Evolutionary conservation across 2,329 filamentous ascomycete genomes (phyloP).

Genomic region (Fusarium beomiforme): DNA sequence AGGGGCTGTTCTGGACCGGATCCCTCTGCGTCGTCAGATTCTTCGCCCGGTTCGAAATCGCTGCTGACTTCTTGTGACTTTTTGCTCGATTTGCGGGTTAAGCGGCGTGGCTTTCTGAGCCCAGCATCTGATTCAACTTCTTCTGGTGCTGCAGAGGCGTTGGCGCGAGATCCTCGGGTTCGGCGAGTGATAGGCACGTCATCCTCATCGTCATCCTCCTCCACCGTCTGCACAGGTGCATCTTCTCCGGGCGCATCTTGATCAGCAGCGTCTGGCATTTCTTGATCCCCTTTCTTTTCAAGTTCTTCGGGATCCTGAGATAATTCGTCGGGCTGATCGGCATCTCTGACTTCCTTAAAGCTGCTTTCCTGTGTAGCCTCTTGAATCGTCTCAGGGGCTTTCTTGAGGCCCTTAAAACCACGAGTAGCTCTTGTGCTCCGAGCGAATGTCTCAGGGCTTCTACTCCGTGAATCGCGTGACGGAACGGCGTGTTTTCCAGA

Average conservation of each 20-base stretch:
- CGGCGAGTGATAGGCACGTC: slow-evolving; percentile 60
- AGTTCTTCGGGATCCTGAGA: slow-evolving; percentile 46
- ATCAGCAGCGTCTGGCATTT: slow-evolving; percentile 42
- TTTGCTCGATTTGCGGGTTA: slow-evolving; percentile 59
- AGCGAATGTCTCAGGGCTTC: slow-evolving; percentile 63
- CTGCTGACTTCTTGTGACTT: slow-evolving; percentile 66
- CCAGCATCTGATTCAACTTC: slow-evolving; percentile 47
- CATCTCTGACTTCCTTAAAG: slow-evolving; percentile 48
- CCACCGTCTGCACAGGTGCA: slow-evolving; percentile 44
- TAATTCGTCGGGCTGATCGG: slow-evolving; percentile 52
- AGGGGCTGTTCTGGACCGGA: slow-evolving; percentile 53
- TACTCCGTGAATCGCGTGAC: slow-evolving; percentile 62
- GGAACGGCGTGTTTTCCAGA: slow-evolving; percentile 67
- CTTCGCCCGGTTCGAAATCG: slow-evolving; percentile 69
- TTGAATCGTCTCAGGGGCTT: slow-evolving; percentile 58
- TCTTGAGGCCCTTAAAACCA: slow-evolving; percentile 61
- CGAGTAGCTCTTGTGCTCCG: slow-evolving; percentile 58
- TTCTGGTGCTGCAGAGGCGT: slow-evolving; percentile 43
- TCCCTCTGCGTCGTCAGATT: slow-evolving; percentile 64
- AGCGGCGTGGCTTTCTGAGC: slow-evolving; percentile 53
- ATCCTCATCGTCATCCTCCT: slow-evolving; percentile 59
- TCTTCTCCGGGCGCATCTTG: slow-evolving; percentile 46
- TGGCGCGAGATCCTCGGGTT: slow-evolving; percentile 53
- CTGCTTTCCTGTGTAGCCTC: slow-evolving; percentile 66
- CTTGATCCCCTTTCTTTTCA: slow-evolving; percentile 46